Conservation (phyloP, 2,329 filamentous ascomycete species). For the Myriosclerotinia scirpicola region DNA sequence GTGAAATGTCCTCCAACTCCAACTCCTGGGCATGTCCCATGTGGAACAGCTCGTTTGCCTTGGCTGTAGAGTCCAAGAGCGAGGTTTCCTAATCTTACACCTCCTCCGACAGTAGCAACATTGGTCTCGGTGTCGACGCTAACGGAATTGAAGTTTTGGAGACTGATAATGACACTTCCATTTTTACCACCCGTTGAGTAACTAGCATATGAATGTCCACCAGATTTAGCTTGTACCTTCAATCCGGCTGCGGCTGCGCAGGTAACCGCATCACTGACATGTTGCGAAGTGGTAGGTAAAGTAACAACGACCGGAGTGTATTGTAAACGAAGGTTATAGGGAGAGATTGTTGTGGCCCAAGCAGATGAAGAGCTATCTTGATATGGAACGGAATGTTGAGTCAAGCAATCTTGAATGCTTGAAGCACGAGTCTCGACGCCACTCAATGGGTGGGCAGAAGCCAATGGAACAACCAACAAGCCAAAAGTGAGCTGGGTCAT, state of each 20-base stretch:
- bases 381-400: constrained; percentile 25
- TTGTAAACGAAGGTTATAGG: constrained; percentile 34
- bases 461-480: neutral
- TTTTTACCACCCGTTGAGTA: constrained; percentile 49
- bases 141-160: constrained; percentile 54
- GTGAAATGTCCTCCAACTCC: constrained; percentile 49
- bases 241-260: constrained; percentile 47
- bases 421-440: neutral
- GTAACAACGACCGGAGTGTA: constrained; percentile 32
- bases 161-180: constrained; percentile 54
- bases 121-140: constrained; percentile 47
- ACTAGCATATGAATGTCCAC: constrained; percentile 57
- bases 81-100: constrained; percentile 47
- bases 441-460: constrained; percentile 3
- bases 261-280: constrained; percentile 47
- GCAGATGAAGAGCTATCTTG: constrained; percentile 25
- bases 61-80: constrained; percentile 43
- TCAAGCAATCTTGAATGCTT: constrained; percentile 28
- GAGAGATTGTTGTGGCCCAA: constrained; percentile 26
- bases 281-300: constrained; percentile 37
- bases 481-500: constrained; percentile 8
- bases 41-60: constrained; percentile 43
- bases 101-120: constrained; percentile 43
- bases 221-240: constrained; percentile 53
- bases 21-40: constrained; percentile 49